These are phyloP conservation scores for Hyphopichia buzzinii DNA, from an alignment of 1,139 yeast genomes.

Conservation along the genomic window DNA sequence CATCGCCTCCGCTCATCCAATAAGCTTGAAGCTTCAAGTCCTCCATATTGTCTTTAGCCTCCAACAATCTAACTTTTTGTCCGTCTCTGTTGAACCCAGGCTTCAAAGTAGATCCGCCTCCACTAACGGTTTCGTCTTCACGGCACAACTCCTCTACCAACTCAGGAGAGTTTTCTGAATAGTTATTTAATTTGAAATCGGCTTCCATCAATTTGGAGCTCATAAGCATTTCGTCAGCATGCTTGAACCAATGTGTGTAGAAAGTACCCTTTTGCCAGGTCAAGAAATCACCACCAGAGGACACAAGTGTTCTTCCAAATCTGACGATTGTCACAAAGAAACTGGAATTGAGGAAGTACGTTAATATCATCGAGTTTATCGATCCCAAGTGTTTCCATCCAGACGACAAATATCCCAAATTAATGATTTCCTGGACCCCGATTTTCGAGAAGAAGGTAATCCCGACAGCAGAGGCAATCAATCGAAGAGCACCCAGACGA, in stretches of 20 bases:
- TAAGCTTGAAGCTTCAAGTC: constrained; percentile 67
- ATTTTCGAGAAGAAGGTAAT: constrained; percentile 37
- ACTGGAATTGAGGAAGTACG: constrained; percentile 63
- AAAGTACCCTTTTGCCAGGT: constrained; percentile 68
- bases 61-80: constrained; percentile 37
- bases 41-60: constrained; percentile 43
- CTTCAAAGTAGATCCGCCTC: constrained; percentile 26
- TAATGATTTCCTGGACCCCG: constrained; percentile 38
- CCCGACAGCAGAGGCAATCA: constrained; percentile 32
- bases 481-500: constrained; percentile 25
- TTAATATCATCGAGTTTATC: constrained; percentile 59
- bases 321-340: constrained; percentile 59
- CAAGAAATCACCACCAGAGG: constrained; percentile 54
- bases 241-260: constrained; percentile 62
- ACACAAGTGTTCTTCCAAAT: constrained; percentile 47
- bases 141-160: constrained; percentile 42
- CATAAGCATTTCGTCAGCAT: constrained; percentile 69
- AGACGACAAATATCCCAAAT: constrained; percentile 28
- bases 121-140: constrained; percentile 21
- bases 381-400: constrained; percentile 47
- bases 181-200: constrained; percentile 49
- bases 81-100: constrained; percentile 41
- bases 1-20: constrained; percentile 76
- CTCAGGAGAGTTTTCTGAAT: constrained; percentile 34
- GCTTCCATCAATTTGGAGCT: constrained; percentile 64